Conservation (phyloP, 2,329 filamentous ascomycete species). For the Aspergillus tanneri region DNA sequence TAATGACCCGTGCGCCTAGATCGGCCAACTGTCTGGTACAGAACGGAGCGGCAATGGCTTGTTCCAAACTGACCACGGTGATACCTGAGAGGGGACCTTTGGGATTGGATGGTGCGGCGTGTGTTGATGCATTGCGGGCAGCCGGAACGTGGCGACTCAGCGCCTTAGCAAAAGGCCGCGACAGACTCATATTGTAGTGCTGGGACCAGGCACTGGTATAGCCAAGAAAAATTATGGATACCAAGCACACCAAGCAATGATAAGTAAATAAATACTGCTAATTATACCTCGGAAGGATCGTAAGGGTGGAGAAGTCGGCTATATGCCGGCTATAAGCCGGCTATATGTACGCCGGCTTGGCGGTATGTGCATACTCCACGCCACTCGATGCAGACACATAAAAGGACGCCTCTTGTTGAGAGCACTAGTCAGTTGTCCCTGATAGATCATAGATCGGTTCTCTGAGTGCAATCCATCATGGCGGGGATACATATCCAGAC, state of each 20-base stretch:
- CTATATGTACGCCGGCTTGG: slow-evolving; percentile 1
- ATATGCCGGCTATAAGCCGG: slow-evolving; percentile 7
- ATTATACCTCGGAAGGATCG: not conserved
- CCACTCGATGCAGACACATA: not conserved
- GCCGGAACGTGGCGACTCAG: not conserved
- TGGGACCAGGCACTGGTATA: too few relatives aligned
- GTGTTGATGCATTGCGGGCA: slow-evolving; percentile 8
- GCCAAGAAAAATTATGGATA: not conserved
- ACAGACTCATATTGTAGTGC: slow-evolving; percentile 1
- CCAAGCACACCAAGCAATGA: too few relatives aligned
- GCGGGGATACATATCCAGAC: slow-evolving; percentile 1
- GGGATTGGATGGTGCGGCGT: not conserved
- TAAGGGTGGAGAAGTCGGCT: slow-evolving; percentile 1
- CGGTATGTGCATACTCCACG: slow-evolving; percentile 1
- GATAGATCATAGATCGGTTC: not conserved
- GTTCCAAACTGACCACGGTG: slow-evolving; percentile 54
- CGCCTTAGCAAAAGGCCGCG: not conserved
- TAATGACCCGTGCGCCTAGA: slow-evolving; percentile 56
- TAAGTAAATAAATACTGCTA: not conserved
- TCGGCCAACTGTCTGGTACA: slow-evolving; percentile 57
- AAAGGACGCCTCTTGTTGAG: not conserved
- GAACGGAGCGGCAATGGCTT: slow-evolving; percentile 57
- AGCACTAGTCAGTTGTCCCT: not conserved
- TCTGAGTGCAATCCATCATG: slow-evolving; percentile 1
- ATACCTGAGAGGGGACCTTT: slow-evolving; percentile 44